Evolutionary conservation across 306 rosid species (phyloP).

Genomic region (Lithocarpus polystachyus): DNA sequence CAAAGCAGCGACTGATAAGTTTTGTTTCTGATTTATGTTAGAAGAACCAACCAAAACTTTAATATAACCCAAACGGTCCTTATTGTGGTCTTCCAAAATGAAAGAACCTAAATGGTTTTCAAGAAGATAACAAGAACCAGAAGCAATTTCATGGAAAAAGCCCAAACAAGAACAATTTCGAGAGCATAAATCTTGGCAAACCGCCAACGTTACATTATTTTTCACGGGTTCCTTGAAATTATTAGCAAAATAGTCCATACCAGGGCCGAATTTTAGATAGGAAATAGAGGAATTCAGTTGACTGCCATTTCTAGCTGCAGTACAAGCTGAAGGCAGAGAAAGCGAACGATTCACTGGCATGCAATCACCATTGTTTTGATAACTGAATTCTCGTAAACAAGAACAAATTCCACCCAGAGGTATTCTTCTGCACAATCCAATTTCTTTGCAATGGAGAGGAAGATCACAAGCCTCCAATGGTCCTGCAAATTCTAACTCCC

Average conservation of each 20-base stretch:
- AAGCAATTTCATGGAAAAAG: conserved; percentile 46
- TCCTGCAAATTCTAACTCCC: conserved; percentile 51
- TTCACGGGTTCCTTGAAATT: conserved; percentile 42
- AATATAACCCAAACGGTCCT: conserved; percentile 48
- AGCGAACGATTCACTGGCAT: conserved; percentile 51
- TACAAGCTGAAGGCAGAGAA: conserved; percentile 52
- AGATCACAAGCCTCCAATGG: conserved; percentile 57
- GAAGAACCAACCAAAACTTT: conserved; percentile 33
- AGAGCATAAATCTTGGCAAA: conserved; percentile 63
- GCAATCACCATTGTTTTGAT: conserved; percentile 42
- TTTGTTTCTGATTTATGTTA: conserved; percentile 8
- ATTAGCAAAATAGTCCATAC: conserved; percentile 48
- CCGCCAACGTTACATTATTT: conserved; percentile 37
- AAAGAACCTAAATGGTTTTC: conserved; percentile 64
- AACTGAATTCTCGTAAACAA: conserved; percentile 57
- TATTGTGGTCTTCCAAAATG: conserved; percentile 16
- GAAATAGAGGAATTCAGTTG: conserved; percentile 50
- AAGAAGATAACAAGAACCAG: conserved; percentile 66
- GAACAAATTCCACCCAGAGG: conserved; percentile 50
- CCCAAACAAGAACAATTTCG: conserved; percentile 71
- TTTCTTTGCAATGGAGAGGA: conserved; percentile 63
- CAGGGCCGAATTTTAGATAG: conserved; percentile 52
- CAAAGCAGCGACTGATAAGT: conserved; percentile 53
- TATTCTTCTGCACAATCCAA: conserved; percentile 52
- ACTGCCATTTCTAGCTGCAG: background rate